These are phyloP conservation scores for Ceratocystiopsis sp. DNA, from an alignment of 2,329 filamentous ascomycete genomes.

Conservation along the genomic window DNA sequence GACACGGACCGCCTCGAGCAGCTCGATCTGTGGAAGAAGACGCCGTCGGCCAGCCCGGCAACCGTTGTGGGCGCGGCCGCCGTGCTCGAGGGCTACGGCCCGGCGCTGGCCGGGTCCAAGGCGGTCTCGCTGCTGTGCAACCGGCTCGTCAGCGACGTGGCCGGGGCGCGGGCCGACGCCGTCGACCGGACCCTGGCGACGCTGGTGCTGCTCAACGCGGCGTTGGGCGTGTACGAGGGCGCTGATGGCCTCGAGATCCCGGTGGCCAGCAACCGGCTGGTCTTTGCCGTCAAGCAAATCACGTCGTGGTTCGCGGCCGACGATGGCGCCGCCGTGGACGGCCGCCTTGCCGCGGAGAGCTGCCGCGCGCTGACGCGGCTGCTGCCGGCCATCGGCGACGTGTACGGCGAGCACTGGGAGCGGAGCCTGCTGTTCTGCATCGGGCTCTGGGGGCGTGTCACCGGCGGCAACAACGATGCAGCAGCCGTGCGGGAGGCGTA, in stretches of 20 bases:
- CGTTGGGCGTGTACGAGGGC: slow-evolving; percentile 31
- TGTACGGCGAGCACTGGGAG: slow-evolving; percentile 83
- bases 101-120: slow-evolving; percentile 30
- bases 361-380: slow-evolving; percentile 42
- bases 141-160: slow-evolving; percentile 42
- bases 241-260: slow-evolving; percentile 30
- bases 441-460: slow-evolving; percentile 34
- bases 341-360: slow-evolving; percentile 29
- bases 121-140: slow-evolving; percentile 37
- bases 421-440: slow-evolving; percentile 41
- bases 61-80: slow-evolving; percentile 32
- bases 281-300: slow-evolving; percentile 71
- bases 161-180: slow-evolving; percentile 24
- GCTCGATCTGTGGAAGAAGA: slow-evolving; percentile 31
- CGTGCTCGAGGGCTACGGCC: slow-evolving; percentile 33
- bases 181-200: slow-evolving; percentile 23
- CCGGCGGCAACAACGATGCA: too few species aligned
- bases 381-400: slow-evolving; percentile 57
- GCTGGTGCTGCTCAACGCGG: slow-evolving; percentile 37
- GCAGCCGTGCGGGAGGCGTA: slow-evolving; percentile 33
- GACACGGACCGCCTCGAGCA: slow-evolving; percentile 31
- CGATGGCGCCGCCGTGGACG: slow-evolving; percentile 15
- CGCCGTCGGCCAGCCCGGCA: slow-evolving; percentile 20
- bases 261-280: slow-evolving; percentile 48
- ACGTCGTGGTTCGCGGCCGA: slow-evolving; percentile 41